A percentile compares a stretch with the other conserved stretches of the same genome.
phyloP scores from a whole-genome alignment of 2,329 filamentous ascomycete genomes.

The Cercospora beticola region DNA sequence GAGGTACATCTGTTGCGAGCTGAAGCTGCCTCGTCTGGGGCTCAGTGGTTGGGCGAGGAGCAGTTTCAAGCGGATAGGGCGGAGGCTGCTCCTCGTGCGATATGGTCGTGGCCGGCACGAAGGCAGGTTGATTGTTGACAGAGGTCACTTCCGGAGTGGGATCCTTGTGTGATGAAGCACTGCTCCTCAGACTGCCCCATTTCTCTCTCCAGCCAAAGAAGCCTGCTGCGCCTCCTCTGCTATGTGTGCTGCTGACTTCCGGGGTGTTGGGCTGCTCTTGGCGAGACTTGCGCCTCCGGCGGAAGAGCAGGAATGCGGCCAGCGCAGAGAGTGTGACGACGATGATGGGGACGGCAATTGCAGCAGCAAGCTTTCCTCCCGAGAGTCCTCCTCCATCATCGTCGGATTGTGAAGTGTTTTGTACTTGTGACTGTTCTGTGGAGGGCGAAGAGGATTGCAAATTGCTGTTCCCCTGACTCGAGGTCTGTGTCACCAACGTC shows the following conservation, averaged over 20 bases:
- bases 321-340: slow-evolving; percentile 16
- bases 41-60: background rate
- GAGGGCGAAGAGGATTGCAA: background rate
- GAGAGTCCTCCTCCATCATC: slow-evolving; percentile 22
- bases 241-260: slow-evolving; percentile 1
- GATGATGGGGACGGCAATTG: slow-evolving; percentile 27
- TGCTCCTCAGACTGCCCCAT: slow-evolving; percentile 22
- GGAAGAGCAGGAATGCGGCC: slow-evolving; percentile 24
- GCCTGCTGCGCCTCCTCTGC: background rate
- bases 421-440: background rate
- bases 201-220: slow-evolving; percentile 20
- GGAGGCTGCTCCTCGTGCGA: slow-evolving; percentile 1
- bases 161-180: slow-evolving; percentile 15
- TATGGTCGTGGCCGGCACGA: slow-evolving; percentile 22
- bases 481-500: slow-evolving; percentile 12
- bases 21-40: background rate
- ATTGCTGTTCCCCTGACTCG: background rate
- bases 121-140: slow-evolving; percentile 22
- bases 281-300: slow-evolving; percentile 18
- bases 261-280: slow-evolving; percentile 2
- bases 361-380: slow-evolving; percentile 26
- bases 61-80: background rate
- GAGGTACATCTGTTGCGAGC: background rate
- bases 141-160: slow-evolving; percentile 10
- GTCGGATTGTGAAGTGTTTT: background rate